These are phyloP conservation scores for Areca catechu DNA, from an alignment of 176 grass and related monocot species.

Conservation along the genomic window DNA sequence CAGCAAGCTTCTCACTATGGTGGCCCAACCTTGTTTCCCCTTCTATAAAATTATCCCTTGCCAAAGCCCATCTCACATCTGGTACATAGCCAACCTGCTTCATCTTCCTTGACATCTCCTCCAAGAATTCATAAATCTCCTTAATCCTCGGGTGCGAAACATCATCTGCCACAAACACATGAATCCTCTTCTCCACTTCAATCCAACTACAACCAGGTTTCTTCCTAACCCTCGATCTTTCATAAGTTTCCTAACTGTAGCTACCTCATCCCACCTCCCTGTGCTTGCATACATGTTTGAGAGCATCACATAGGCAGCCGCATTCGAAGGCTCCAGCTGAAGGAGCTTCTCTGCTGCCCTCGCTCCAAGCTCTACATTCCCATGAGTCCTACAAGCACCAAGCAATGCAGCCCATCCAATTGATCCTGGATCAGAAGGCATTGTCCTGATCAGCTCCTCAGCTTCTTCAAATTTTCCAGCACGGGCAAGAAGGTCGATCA, in stretches of 20 bases:
- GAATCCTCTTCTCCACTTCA: slow-evolving; percentile 26
- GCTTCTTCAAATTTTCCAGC: slow-evolving; percentile 33
- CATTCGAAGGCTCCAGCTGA: slow-evolving; percentile 21
- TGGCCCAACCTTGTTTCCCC: slow-evolving; percentile 21
- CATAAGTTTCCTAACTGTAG: slow-evolving; percentile 36
- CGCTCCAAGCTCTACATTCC: slow-evolving; percentile 29
- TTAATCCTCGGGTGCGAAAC: slow-evolving; percentile 31
- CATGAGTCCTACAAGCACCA: slow-evolving; percentile 34
- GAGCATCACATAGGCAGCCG: slow-evolving; percentile 28
- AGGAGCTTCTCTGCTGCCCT: slow-evolving; percentile 31
- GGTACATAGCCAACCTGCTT: slow-evolving; percentile 22
- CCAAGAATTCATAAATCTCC: slow-evolving; percentile 27
- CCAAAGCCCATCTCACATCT: slow-evolving; percentile 23
- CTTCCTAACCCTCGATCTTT: slow-evolving; percentile 28
- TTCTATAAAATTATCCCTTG: slow-evolving; percentile 16
- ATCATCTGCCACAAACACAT: slow-evolving; percentile 35
- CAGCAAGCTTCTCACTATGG: slow-evolving; percentile 43
- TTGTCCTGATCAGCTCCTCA: slow-evolving; percentile 20
- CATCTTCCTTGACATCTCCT: slow-evolving; percentile 25
- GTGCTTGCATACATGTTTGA: slow-evolving; percentile 39
- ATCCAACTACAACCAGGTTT: slow-evolving; percentile 41
- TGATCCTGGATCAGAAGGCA: slow-evolving; percentile 28
- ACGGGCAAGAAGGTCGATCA: slow-evolving; percentile 33
- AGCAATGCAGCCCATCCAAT: slow-evolving; percentile 39
- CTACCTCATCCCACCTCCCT: slow-evolving; percentile 33